These are phyloP conservation scores for Suillus discolor DNA, from an alignment of 768 basidiomycete genomes.

Conservation along the genomic window DNA sequence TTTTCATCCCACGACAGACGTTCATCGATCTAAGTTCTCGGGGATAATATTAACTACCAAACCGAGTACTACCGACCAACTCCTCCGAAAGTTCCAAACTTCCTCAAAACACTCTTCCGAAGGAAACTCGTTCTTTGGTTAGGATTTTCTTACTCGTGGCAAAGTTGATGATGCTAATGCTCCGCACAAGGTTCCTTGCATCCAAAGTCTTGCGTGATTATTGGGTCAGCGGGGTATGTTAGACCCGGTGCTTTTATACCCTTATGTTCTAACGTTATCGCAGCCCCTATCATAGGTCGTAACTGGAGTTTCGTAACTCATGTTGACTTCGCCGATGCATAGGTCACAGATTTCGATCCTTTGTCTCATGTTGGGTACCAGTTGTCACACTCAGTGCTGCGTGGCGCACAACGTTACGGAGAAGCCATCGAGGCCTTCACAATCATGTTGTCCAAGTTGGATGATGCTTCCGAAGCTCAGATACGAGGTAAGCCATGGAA, in stretches of 20 bases:
- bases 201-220: conserved; percentile 92
- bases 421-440: too few relatives aligned
- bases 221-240: conserved; percentile 82
- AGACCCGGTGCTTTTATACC: not conserved
- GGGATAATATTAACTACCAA: conserved; percentile 14
- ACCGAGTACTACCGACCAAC: conserved; percentile 89
- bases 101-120: conserved; percentile 86
- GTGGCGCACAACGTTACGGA: too few relatives aligned
- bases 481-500: too few relatives aligned
- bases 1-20: conserved; percentile 87
- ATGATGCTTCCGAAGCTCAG: too few relatives aligned
- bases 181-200: conserved; percentile 65
- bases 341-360: too few relatives aligned
- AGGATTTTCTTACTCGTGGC: conserved; percentile 10
- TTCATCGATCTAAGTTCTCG: conserved; percentile 45
- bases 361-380: too few relatives aligned
- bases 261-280: conserved; percentile 17
- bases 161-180: not conserved
- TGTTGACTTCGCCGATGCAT: too few relatives aligned
- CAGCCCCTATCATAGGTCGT: conserved; percentile 90
- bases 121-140: conserved; percentile 89
- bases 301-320: conserved; percentile 95
- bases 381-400: too few relatives aligned
- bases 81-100: conserved; percentile 93
- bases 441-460: too few relatives aligned